phyloP scores from a whole-genome alignment of 768 basidiomycete genomes.

The Suillus lakei region DNA sequence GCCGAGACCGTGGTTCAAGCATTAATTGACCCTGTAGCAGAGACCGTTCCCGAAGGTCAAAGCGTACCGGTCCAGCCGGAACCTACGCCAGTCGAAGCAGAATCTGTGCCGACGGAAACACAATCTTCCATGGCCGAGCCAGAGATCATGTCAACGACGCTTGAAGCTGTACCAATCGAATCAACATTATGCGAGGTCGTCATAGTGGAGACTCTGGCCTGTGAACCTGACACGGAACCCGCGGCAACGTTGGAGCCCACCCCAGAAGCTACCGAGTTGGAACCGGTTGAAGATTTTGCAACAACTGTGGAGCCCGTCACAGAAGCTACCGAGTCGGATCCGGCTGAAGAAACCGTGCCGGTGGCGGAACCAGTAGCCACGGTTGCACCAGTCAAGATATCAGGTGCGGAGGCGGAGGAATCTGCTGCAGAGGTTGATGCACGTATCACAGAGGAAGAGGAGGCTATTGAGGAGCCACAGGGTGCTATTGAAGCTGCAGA shows the following conservation, averaged over 20 bases:
- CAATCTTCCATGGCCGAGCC: background rate
- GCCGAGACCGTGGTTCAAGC: background rate
- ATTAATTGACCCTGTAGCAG: background rate
- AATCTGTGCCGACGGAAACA: background rate
- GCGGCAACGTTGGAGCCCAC: background rate
- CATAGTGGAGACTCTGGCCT: background rate
- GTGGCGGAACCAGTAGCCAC: background rate
- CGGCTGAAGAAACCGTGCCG: background rate
- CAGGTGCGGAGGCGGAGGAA: background rate
- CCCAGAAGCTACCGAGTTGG: background rate
- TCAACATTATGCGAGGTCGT: background rate
- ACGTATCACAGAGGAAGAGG: background rate
- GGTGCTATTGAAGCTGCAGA: background rate
- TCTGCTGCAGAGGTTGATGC: background rate
- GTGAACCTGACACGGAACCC: background rate
- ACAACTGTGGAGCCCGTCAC: background rate
- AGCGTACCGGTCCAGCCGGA: background rate
- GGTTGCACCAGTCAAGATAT: background rate
- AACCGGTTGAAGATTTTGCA: background rate
- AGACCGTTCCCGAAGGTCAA: background rate
- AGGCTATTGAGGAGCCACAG: background rate
- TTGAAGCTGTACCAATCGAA: background rate
- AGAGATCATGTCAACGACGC: background rate
- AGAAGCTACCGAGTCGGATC: slow-evolving; percentile 1
- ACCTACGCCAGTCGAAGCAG: background rate